phyloP scores from a whole-genome alignment of 805 yeast genomes.

The Lipomyces yamanashiensis region DNA sequence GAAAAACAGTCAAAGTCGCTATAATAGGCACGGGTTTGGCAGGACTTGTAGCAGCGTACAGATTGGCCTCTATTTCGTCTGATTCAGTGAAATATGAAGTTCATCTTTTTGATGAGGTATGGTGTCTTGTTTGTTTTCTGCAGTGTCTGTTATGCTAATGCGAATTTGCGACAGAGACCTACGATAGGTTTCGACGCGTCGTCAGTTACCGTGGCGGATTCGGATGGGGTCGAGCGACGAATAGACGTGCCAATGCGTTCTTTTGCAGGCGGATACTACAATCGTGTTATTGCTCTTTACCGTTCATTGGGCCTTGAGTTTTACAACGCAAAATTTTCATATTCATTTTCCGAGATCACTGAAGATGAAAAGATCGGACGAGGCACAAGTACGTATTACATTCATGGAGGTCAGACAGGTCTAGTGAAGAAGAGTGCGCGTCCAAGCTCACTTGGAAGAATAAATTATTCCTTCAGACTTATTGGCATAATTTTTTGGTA shows the following conservation, averaged over 20 bases:
- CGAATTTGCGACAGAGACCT: not conserved
- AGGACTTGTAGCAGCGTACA: constrained; percentile 30
- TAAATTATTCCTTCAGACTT: constrained; percentile 1
- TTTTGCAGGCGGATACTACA: constrained; percentile 34
- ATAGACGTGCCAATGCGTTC: constrained; percentile 36
- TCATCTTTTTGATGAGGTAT: constrained; percentile 33
- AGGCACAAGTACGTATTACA: constrained; percentile 19
- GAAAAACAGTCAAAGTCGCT: constrained; percentile 23
- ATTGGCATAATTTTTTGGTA: constrained; percentile 17
- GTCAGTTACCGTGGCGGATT: constrained; percentile 26
- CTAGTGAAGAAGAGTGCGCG: constrained; percentile 21
- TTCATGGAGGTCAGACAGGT: constrained; percentile 31
- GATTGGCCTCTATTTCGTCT: constrained; percentile 11
- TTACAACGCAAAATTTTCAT: constrained; percentile 30
- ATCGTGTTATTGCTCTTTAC: constrained; percentile 22
- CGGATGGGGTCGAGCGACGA: constrained; percentile 20
- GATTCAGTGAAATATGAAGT: constrained; percentile 21
- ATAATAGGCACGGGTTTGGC: constrained; percentile 33
- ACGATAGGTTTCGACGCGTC: constrained; percentile 31
- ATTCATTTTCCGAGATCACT: constrained; percentile 28
- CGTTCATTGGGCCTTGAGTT: constrained; percentile 28
- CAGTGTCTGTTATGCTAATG: too few relatives aligned
- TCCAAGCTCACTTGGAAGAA: constrained; percentile 1
- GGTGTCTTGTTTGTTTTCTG: not conserved
- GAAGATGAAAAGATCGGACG: not conserved